phyloP scores from a whole-genome alignment of 2,329 filamentous ascomycete species.

The Cryphonectria nitschkei region DNA sequence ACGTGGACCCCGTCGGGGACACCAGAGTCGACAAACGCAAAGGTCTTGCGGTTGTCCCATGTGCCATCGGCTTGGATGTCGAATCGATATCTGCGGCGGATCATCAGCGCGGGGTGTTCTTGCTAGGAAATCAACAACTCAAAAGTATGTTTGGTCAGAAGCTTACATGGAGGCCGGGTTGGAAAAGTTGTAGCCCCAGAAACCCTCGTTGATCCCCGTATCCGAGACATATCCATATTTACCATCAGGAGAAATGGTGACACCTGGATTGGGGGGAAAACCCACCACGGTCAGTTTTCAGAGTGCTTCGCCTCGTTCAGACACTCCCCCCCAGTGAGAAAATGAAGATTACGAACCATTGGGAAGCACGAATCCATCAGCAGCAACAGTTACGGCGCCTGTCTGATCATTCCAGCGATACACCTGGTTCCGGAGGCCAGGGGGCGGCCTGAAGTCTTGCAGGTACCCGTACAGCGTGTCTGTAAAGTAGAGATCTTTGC shows the following conservation, averaged over 20 bases:
- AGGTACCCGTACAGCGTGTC: slow-evolving; percentile 63
- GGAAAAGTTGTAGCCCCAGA: slow-evolving; percentile 47
- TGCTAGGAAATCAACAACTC: neutral
- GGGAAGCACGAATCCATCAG: slow-evolving; percentile 58
- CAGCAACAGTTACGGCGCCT: slow-evolving; percentile 56
- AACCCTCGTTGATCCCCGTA: slow-evolving; percentile 52
- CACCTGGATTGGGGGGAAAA: slow-evolving; percentile 37
- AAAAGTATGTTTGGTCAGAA: slow-evolving; percentile 26
- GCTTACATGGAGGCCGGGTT: slow-evolving; percentile 53
- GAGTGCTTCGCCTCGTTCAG: neutral
- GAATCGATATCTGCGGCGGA: slow-evolving; percentile 44
- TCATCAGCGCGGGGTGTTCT: slow-evolving; percentile 5
- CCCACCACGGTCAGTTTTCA: neutral
- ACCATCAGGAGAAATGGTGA: slow-evolving; percentile 58
- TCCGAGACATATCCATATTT: slow-evolving; percentile 57
- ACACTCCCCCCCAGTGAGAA: neutral
- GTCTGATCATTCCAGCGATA: slow-evolving; percentile 58
- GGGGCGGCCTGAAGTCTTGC: slow-evolving; percentile 59
- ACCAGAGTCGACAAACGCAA: slow-evolving; percentile 56
- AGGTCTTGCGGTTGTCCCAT: slow-evolving; percentile 50
- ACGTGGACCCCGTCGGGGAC: slow-evolving; percentile 62
- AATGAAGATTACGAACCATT: slow-evolving; percentile 47
- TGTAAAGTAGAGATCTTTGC: slow-evolving; percentile 66
- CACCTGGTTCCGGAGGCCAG: slow-evolving; percentile 60
- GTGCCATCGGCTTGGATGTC: slow-evolving; percentile 48